Percentiles rank a stretch among this genome's conserved stretches.
These are phyloP conservation scores for Malassezia globosa DNA, from an alignment of 1,284 basidiomycete genomes.

Conservation along the genomic window DNA sequence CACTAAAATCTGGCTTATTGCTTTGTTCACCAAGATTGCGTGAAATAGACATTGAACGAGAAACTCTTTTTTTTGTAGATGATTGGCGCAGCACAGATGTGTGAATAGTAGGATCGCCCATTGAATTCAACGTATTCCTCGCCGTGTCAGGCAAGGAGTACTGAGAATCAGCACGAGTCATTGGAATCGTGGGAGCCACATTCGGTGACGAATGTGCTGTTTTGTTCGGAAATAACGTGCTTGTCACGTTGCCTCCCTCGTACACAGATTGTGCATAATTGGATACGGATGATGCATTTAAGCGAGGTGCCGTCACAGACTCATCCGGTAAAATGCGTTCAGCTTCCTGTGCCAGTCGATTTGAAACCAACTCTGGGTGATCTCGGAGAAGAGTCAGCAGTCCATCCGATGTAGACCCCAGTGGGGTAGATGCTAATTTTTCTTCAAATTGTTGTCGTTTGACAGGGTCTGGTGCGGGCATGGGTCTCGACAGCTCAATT, in stretches of 20 bases:
- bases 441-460: constrained; percentile 10
- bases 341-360: constrained; percentile 34
- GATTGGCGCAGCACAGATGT: neutral
- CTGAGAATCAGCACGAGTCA: neutral
- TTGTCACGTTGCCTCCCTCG: constrained; percentile 3
- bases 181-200: neutral
- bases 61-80: constrained; percentile 7
- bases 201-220: neutral
- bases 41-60: constrained; percentile 19
- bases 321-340: constrained; percentile 14
- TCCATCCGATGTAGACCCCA: constrained; percentile 25
- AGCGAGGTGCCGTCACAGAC: neutral
- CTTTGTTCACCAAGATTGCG: constrained; percentile 52
- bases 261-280: constrained; percentile 5
- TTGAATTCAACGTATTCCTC: neutral
- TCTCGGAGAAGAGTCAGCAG: constrained; percentile 42
- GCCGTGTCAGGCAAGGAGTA: constrained; percentile 9
- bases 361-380: constrained; percentile 42
- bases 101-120: neutral
- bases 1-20: constrained; percentile 91
- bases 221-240: constrained; percentile 8
- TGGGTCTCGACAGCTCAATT: constrained; percentile 10
- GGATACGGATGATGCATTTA: no score
- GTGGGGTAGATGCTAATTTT: constrained; percentile 1
- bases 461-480: constrained; percentile 2